Evolutionary conservation across 2,329 filamentous ascomycete genomes (phyloP).

Genomic region (Colletotrichum agaves): DNA sequence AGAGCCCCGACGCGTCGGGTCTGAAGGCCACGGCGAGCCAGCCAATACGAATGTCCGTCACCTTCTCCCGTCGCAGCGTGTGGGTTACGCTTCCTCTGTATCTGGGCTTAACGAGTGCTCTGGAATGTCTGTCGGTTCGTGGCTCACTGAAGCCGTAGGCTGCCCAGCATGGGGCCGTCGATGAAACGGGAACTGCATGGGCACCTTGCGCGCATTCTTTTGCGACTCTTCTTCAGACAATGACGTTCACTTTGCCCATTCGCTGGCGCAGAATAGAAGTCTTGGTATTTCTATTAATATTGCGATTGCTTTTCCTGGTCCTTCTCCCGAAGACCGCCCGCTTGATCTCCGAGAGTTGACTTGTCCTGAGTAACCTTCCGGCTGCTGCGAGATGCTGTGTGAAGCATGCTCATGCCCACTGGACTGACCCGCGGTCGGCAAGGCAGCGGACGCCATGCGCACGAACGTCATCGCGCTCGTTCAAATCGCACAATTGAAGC

Average conservation of each 20-base stretch:
- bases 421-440: background rate
- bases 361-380: background rate
- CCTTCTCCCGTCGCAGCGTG: background rate
- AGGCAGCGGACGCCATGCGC: background rate
- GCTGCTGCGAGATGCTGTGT: background rate
- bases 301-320: background rate
- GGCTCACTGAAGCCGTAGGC: background rate
- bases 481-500: background rate
- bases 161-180: slow-evolving; percentile 23
- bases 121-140: background rate
- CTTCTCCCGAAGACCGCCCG: background rate
- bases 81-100: background rate
- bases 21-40: background rate
- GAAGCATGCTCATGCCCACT: background rate
- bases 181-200: slow-evolving; percentile 31
- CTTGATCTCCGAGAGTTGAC: background rate
- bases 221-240: slow-evolving; percentile 11
- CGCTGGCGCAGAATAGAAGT: background rate
- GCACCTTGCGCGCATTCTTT: slow-evolving; percentile 14
- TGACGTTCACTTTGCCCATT: background rate
- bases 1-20: background rate
- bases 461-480: background rate
- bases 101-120: slow-evolving; percentile 22
- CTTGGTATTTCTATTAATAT: slow-evolving; percentile 26
- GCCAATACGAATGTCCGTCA: background rate